Percentiles rank a stretch among this genome's conserved stretches.
Evolutionary conservation across 495 filamentous ascomycete species (phyloP).

Genomic region (Tuber indicum): DNA sequence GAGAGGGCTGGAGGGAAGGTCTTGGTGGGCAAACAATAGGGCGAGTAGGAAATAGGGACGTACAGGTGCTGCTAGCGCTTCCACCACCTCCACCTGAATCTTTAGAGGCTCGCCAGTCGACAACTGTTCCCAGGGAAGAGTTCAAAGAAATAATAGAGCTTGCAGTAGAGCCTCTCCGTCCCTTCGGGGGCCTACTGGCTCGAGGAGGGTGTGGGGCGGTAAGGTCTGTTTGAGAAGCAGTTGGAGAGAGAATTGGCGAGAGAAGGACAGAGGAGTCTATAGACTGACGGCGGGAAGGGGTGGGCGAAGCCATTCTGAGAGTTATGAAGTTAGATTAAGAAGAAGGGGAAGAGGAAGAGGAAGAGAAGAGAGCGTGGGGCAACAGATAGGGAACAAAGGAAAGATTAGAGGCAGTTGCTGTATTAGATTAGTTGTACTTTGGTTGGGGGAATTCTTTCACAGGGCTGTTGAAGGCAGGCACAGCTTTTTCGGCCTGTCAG

Average conservation of each 20-base stretch:
- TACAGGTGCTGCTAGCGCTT: slow-evolving; percentile 36
- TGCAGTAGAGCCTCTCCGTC: slow-evolving; percentile 64
- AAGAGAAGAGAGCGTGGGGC: slow-evolving; percentile 9
- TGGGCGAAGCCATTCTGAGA: slow-evolving; percentile 26
- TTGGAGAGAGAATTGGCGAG: slow-evolving; percentile 40
- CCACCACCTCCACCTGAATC: slow-evolving; percentile 35
- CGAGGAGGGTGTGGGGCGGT: slow-evolving; percentile 33
- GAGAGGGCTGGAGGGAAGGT: slow-evolving; percentile 14
- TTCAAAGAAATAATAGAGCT: slow-evolving; percentile 69
- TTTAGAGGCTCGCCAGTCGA: slow-evolving; percentile 40
- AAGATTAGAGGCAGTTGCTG: neutral
- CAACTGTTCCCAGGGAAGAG: slow-evolving; percentile 39
- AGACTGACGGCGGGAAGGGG: slow-evolving; percentile 34
- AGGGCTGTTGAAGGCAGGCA: slow-evolving; percentile 4
- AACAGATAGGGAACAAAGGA: neutral
- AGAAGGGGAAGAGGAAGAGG: neutral
- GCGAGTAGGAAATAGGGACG: slow-evolving; percentile 16
- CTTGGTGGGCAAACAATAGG: neutral
- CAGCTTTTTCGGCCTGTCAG: slow-evolving; percentile 2
- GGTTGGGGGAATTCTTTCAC: slow-evolving; percentile 7
- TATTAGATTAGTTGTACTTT: slow-evolving; percentile 14
- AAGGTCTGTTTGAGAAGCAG: slow-evolving; percentile 34
- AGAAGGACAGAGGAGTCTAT: slow-evolving; percentile 35
- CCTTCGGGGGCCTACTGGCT: slow-evolving; percentile 22
- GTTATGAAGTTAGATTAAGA: neutral